Evolutionary conservation across 2,329 filamentous ascomycete genomes (phyloP), one percentile per base, ranked within the genome.

Genomic region (Fusarium equiseti): DNA sequence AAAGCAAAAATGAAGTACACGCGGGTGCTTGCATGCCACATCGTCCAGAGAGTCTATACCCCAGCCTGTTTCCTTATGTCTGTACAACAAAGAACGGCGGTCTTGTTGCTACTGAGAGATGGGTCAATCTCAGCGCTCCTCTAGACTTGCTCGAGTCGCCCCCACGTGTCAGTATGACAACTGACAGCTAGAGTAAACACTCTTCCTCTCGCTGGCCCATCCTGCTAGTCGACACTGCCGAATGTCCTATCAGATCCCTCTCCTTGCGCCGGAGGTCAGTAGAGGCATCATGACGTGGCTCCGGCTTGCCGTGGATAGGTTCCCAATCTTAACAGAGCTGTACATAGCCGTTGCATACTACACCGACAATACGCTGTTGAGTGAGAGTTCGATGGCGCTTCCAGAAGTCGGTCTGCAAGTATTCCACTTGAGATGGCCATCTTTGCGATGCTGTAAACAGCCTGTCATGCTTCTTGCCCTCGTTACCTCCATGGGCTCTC

Each of bases 401-500:
- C 71, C 62, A 75, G 71, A 66, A 76, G 32, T 61, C 42, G 38
- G 46, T 57, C 60, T 62, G 60, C 20, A 60, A 44, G 45, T 38
- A 45, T 61, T 42, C 53, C 35, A 26, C 29, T 42, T 31, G 38
- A 63, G 26, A 31, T 49, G 44, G 62, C 59, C 40, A 58, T 52
- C 15, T 52, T 44, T 44, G 31, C 43, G 46, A 54, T 55, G 42
- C 40, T 53, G 49, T 53, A 65, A 53, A 53, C 56, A 62, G 54
- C 67, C 70, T 75, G 74, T 73, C 73, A 76, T 60, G 66, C 66
- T 63, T 70, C 65, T 61, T 48, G 55, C 52, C 64, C 54, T 70
- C 66, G 79, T 80, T 75, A 77, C 77, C 77, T 78, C 79, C 77
- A 78, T 77, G 77, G 79, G 77, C 77, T 73, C 75, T 73, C 73